phyloP scores from a whole-genome alignment of 768 basidiomycete genomes.

The Dacryopinax primogenitus region DNA sequence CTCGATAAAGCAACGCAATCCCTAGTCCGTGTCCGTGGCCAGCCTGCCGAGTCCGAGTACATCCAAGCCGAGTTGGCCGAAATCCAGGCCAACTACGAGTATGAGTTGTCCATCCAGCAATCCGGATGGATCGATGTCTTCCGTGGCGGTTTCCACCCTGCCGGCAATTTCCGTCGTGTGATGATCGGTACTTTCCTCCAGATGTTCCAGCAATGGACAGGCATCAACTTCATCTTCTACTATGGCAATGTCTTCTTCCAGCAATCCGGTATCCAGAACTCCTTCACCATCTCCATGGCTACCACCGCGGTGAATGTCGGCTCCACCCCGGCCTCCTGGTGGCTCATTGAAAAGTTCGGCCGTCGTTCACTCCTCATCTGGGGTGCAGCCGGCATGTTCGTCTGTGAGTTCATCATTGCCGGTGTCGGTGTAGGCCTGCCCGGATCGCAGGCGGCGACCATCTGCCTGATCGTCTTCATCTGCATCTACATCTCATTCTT shows the following conservation, averaged over 20 bases:
- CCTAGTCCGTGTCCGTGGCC: constrained; percentile 25
- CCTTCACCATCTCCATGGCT: constrained; percentile 3
- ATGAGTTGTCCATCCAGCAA: constrained; percentile 18
- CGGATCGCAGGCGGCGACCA: constrained; percentile 6
- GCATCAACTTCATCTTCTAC: constrained; percentile 17
- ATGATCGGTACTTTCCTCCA: constrained; percentile 1
- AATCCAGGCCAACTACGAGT: constrained; percentile 29
- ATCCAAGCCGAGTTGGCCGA: constrained; percentile 28
- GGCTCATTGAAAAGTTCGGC: constrained; percentile 17
- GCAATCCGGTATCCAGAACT: constrained; percentile 2
- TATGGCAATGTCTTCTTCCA: constrained; percentile 17
- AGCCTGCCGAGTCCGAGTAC: constrained; percentile 24
- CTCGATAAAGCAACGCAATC: constrained; percentile 21
- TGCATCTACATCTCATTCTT: constrained; percentile 40
- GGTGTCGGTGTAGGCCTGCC: constrained; percentile 13
- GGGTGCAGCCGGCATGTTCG: constrained; percentile 13
- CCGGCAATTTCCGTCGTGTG: neutral
- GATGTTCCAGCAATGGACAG: constrained; percentile 12
- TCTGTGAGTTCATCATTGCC: constrained; percentile 18
- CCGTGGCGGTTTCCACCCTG: neutral
- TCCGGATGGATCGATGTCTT: neutral
- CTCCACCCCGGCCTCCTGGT: constrained; percentile 17
- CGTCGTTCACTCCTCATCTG: constrained; percentile 14
- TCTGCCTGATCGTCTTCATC: constrained; percentile 25
- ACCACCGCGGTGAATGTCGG: constrained; percentile 17